phyloP scores from a whole-genome alignment of 306 rosid species.

The Medicago ruthenica region DNA sequence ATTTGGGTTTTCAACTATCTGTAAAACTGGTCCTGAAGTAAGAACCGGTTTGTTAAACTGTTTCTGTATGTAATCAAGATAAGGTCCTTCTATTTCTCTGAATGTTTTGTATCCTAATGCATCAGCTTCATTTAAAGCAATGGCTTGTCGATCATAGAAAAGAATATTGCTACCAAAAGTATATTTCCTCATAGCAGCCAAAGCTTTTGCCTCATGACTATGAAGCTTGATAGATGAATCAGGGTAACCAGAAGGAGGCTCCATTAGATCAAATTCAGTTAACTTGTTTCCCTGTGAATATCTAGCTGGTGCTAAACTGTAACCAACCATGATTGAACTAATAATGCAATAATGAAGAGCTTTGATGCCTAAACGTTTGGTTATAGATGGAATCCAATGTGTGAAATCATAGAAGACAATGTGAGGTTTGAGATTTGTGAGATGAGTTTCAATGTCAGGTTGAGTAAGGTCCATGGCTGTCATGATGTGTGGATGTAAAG shows the following conservation, averaged over 20 bases:
- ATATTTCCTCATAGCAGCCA: background rate
- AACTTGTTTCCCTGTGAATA: background rate
- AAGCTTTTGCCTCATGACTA: conserved; percentile 34
- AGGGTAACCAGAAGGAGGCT: conserved; percentile 46
- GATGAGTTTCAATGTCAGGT: conserved; percentile 19
- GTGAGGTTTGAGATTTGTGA: conserved; percentile 42
- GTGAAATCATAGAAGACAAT: conserved; percentile 50
- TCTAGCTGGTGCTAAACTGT: conserved; percentile 17
- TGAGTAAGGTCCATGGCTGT: conserved; percentile 50
- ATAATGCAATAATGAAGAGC: conserved; percentile 31
- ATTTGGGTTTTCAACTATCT: conserved; percentile 27
- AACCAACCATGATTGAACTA: conserved; percentile 32
- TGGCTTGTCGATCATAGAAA: conserved; percentile 38
- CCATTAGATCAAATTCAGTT: conserved; percentile 34
- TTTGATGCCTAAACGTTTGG: conserved; percentile 32
- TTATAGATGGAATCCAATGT: conserved; percentile 44
- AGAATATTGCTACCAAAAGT: conserved; percentile 36
- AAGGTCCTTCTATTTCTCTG: conserved; percentile 52
- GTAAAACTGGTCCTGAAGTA: conserved; percentile 31
- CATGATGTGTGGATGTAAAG: conserved; percentile 34
- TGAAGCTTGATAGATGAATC: conserved; percentile 38
- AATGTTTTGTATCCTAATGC: conserved; percentile 38
- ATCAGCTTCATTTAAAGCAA: conserved; percentile 30
- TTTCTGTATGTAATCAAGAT: conserved; percentile 36
- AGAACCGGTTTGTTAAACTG: conserved; percentile 39